Percentiles rank a stretch among this genome's conserved stretches.
Evolutionary conservation across 345 rosid species (phyloP).

Genomic region (Murraya koenigii): DNA sequence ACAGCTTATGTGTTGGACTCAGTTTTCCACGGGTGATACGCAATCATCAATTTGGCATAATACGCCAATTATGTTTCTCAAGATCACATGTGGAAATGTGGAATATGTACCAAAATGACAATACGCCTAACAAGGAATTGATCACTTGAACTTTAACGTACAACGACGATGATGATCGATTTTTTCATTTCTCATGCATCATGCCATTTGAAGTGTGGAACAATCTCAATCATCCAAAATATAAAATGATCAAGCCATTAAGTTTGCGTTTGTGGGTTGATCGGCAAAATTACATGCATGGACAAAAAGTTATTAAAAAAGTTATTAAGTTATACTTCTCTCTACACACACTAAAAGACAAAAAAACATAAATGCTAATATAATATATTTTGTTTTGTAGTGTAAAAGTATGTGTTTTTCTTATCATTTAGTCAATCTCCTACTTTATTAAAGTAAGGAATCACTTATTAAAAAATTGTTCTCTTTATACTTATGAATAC

Average conservation of each 20-base stretch:
- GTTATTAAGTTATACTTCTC: too few species aligned
- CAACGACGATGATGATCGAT: not conserved
- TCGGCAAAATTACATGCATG: not conserved
- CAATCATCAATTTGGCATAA: not conserved
- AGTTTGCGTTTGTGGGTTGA: not conserved
- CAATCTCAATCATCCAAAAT: not conserved
- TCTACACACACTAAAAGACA: too few species aligned
- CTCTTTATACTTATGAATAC: too few species aligned
- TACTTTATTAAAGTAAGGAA: too few species aligned
- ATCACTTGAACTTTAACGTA: not conserved
- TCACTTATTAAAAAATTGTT: too few species aligned
- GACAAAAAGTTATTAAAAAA: too few species aligned
- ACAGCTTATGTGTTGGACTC: not conserved
- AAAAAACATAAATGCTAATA: too few species aligned
- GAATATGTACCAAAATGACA: not conserved
- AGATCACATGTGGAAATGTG: not conserved
- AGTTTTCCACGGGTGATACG: not conserved
- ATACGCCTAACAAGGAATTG: slow-evolving; percentile 2
- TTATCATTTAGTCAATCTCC: too few species aligned
- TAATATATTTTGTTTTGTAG: too few species aligned
- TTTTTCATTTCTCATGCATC: not conserved
- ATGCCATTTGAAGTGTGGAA: not conserved
- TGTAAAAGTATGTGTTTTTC: too few species aligned
- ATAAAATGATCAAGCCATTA: not conserved
- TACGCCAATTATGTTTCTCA: not conserved